Conservation (phyloP, 345 rosid genomes). For the Acer saccharum region DNA sequence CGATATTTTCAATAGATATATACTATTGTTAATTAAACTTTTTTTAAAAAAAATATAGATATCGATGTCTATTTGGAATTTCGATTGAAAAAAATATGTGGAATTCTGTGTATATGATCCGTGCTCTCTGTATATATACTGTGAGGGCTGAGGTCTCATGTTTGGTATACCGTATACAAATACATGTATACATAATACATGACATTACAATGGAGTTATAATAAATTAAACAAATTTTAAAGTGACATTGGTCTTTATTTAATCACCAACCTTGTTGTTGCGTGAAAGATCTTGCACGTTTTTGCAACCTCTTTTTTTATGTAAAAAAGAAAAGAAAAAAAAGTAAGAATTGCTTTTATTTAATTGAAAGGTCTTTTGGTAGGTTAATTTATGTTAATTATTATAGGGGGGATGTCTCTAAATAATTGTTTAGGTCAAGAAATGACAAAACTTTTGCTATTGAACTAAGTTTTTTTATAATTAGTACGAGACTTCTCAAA, state of each 20-base stretch:
- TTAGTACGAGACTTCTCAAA: no score
- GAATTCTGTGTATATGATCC: no score
- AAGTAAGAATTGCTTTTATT: not conserved
- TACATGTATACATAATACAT: not conserved
- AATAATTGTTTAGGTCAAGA: no score
- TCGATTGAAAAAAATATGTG: no score
- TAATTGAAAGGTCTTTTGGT: not conserved
- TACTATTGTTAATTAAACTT: no score
- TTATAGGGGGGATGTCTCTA: not conserved
- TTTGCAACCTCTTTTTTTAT: not conserved
- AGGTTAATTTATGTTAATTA: not conserved
- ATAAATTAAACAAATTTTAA: not conserved
- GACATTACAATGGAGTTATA: not conserved
- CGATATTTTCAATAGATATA: no score
- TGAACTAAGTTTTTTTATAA: no score
- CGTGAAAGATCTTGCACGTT: not conserved
- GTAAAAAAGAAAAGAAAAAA: not conserved
- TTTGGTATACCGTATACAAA: not conserved
- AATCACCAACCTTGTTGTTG: not conserved
- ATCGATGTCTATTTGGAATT: no score
- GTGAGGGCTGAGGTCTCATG: constrained; percentile 25
- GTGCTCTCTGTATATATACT: not conserved
- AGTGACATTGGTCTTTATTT: not conserved
- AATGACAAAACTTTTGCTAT: no score
- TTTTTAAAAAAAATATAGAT: no score